Evolutionary conservation across 495 filamentous ascomycete genomes (phyloP), one percentile per base, ranked within the genome.

Genomic region (Penicillium alfredii): DNA sequence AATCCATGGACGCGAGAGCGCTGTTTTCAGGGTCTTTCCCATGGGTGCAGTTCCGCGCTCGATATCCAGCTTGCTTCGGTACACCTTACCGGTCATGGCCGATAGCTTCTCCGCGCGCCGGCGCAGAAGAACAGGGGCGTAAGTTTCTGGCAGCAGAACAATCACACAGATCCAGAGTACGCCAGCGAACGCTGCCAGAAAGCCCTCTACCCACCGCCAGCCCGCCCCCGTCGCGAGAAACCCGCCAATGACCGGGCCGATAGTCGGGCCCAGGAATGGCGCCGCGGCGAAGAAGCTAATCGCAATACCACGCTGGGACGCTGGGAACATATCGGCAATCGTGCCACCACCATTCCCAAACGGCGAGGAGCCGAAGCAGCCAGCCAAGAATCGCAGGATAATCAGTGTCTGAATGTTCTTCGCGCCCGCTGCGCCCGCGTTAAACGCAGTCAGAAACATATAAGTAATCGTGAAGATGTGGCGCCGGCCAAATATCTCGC

Each of bases 371-470:
- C 83, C 83, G 49, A 84, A 82, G 9, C 77, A 70, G 12, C 83
- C 79, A n/a, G 77, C 79, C 23, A 86, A 73, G 66, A 86, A 84
- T 18, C 83, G 77, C 10, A 86, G 66, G 35, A 86, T 69, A 33
- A 85, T 56, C 2, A 88, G 58, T 0, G 76, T 73, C 36, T 72
- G 42, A 19, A 81, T 76, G 44, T 81, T 83, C 28, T 71, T 60
- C 2, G 78, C 54, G 8, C 72, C 69, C 3, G 74, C 73, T 11
- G 74, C 72, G n/a, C 70, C 81, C 18, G 74, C 77, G 42, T 74
- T 83, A 59, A 87, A 86, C 1, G 74, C 71, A 6, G 80, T 74
- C 40, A 85, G 57, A 12, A 66, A 64, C 14, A 62, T 50, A 47
- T 75, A 80, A n/a, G 76, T 80, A 38, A 69, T 43, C 35, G 80